Evolutionary conservation across 1,284 basidiomycete species (phyloP).

Genomic region (Kalmanozyma brasiliensis): DNA sequence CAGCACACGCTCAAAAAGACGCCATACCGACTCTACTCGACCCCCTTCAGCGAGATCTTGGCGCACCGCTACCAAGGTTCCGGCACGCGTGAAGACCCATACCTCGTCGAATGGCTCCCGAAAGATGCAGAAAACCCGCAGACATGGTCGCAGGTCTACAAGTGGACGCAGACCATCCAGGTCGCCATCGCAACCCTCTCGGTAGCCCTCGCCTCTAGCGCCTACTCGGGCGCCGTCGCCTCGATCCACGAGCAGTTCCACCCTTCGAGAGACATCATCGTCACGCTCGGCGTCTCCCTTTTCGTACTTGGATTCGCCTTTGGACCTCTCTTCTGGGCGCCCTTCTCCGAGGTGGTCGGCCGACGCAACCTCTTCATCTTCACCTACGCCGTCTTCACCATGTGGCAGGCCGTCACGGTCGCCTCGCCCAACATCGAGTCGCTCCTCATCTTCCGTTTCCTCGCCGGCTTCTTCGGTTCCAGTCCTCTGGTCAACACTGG

Average conservation of each 20-base stretch:
- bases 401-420: slow-evolving; percentile 76
- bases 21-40: slow-evolving; percentile 60
- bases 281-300: slow-evolving; percentile 71
- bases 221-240: slow-evolving; percentile 55
- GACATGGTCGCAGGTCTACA: slow-evolving; percentile 29
- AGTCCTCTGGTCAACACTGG: slow-evolving; percentile 71
- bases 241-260: slow-evolving; percentile 48
- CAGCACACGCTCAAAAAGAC: slow-evolving; percentile 40
- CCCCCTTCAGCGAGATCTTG: slow-evolving; percentile 68
- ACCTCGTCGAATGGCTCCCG: slow-evolving; percentile 63
- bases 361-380: slow-evolving; percentile 77
- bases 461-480: slow-evolving; percentile 75
- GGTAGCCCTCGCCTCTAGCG: slow-evolving; percentile 55
- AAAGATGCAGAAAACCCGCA: slow-evolving; percentile 56
- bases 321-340: slow-evolving; percentile 73
- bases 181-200: slow-evolving; percentile 62
- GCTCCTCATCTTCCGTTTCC: slow-evolving; percentile 77
- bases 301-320: slow-evolving; percentile 75
- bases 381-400: slow-evolving; percentile 73
- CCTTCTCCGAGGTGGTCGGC: slow-evolving; percentile 73
- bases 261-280: slow-evolving; percentile 36
- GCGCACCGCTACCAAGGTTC: slow-evolving; percentile 66
- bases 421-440: slow-evolving; percentile 74
- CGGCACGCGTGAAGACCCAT: slow-evolving; percentile 69
- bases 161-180: slow-evolving; percentile 53